phyloP scores from a whole-genome alignment of 1,139 yeast species.

The Scheffersomyces parashehatae region DNA sequence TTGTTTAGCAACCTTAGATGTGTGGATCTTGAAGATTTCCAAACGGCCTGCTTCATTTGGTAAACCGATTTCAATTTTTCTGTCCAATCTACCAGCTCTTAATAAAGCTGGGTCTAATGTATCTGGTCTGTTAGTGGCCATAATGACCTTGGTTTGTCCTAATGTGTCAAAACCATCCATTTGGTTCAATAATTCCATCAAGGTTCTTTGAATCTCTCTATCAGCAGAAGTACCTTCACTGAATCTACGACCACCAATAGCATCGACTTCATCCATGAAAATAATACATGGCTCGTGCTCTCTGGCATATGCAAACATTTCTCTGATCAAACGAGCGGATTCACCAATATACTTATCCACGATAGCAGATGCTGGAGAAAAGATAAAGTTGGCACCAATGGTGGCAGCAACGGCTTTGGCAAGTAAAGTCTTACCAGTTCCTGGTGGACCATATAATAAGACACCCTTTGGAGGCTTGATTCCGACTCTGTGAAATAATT shows the following conservation, averaged over 20 bases:
- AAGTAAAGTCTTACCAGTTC: constrained; percentile 93
- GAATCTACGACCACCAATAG: constrained; percentile 98
- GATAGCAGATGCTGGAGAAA: constrained; percentile 97
- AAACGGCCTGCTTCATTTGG: constrained; percentile 97
- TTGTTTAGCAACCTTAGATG: constrained; percentile 79
- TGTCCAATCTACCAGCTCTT: constrained; percentile 97
- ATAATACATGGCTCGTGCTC: constrained; percentile 99
- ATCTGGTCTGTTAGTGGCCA: constrained; percentile 99
- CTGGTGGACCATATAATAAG: constrained; percentile 97
- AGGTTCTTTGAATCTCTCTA: constrained; percentile 97
- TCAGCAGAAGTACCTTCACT: constrained; percentile 99
- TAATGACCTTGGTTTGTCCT: constrained; percentile 96
- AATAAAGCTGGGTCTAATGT: constrained; percentile 98
- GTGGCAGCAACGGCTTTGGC: constrained; percentile 99
- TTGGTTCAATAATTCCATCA: constrained; percentile 96
- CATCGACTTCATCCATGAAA: constrained; percentile 99
- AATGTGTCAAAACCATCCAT: constrained; percentile 99
- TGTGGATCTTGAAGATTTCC: constrained; percentile 93
- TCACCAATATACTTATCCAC: constrained; percentile 99
- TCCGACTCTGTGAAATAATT: constrained; percentile 91
- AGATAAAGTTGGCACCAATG: constrained; percentile 95
- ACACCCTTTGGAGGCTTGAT: constrained; percentile 99
- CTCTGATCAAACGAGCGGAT: constrained; percentile 93
- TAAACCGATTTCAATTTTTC: constrained; percentile 93
- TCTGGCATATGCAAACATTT: constrained; percentile 97